phyloP scores from a whole-genome alignment of 805 yeast genomes.

The Nakazawaea holstii region DNA sequence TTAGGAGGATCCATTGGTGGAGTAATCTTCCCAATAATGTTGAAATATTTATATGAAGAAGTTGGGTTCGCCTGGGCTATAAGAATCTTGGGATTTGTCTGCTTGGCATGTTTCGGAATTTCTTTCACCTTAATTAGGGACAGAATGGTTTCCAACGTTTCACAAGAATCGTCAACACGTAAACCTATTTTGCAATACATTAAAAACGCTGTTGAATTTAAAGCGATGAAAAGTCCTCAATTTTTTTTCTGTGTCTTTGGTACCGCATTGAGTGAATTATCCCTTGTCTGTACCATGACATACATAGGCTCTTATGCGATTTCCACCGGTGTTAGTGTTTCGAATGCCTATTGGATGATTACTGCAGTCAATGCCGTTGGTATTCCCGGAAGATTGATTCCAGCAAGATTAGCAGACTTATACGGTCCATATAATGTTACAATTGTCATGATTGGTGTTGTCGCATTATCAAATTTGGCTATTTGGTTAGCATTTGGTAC shows the following conservation, averaged over 20 bases:
- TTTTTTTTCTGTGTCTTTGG: constrained; percentile 35
- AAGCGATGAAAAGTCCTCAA: constrained; percentile 34
- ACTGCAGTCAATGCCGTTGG: constrained; percentile 40
- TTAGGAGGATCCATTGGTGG: constrained; percentile 51
- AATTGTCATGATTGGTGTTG: constrained; percentile 25
- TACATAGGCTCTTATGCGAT: constrained; percentile 56
- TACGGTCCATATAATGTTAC: constrained; percentile 40
- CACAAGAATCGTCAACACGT: background rate
- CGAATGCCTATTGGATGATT: constrained; percentile 34
- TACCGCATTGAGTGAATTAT: constrained; percentile 44
- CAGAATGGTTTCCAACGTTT: constrained; percentile 14
- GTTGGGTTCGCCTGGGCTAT: constrained; percentile 53
- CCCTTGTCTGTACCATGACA: constrained; percentile 45
- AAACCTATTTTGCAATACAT: constrained; percentile 12
- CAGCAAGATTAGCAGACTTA: constrained; percentile 38
- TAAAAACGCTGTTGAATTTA: constrained; percentile 30
- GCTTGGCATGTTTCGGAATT: constrained; percentile 27
- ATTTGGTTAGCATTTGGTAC: constrained; percentile 64
- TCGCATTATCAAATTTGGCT: constrained; percentile 35
- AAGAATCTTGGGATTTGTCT: constrained; percentile 41
- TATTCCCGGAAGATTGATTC: constrained; percentile 39
- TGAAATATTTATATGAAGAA: constrained; percentile 30
- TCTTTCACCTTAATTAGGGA: constrained; percentile 31
- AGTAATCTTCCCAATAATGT: constrained; percentile 39
- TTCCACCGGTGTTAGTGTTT: constrained; percentile 38